Conservation (phyloP, 305 asterid genomes). For the Fraxinus platypoda region DNA sequence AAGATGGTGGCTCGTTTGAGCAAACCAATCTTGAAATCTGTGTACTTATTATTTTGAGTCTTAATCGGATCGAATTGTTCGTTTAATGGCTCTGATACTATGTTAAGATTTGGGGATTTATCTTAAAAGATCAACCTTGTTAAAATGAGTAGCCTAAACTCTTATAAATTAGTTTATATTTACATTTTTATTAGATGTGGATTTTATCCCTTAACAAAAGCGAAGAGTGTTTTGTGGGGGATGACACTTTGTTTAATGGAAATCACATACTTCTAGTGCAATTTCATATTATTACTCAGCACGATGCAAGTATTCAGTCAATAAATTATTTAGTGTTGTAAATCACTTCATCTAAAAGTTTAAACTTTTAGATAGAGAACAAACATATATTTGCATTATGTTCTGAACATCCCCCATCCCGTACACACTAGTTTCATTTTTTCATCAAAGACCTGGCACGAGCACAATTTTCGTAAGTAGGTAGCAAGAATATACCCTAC, state of each 20-base stretch:
- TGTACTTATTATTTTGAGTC: too few relatives aligned
- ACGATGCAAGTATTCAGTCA: constrained; percentile 7
- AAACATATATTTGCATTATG: not conserved
- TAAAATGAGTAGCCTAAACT: too few relatives aligned
- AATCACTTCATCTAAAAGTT: not conserved
- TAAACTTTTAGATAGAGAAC: not conserved
- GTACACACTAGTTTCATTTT: not conserved
- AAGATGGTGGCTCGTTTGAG: not conserved
- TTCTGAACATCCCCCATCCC: not conserved
- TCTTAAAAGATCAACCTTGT: not conserved
- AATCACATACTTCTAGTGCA: constrained; percentile 11
- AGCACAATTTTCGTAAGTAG: not conserved
- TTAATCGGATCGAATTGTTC: not conserved
- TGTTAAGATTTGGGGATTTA: too few relatives aligned
- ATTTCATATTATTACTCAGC: constrained; percentile 13
- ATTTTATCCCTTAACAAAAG: not conserved
- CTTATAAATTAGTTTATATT: not conserved
- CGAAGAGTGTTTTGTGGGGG: not conserved
- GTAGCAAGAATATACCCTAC: not conserved
- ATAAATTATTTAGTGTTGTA: not conserved
- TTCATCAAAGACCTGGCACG: not conserved
- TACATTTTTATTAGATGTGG: not conserved
- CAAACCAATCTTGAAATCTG: not conserved
- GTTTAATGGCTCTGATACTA: not conserved
- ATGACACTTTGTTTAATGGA: constrained; percentile 13